phyloP scores from a whole-genome alignment of 1,139 yeast genomes.

The Yamadazyma taylorii region DNA sequence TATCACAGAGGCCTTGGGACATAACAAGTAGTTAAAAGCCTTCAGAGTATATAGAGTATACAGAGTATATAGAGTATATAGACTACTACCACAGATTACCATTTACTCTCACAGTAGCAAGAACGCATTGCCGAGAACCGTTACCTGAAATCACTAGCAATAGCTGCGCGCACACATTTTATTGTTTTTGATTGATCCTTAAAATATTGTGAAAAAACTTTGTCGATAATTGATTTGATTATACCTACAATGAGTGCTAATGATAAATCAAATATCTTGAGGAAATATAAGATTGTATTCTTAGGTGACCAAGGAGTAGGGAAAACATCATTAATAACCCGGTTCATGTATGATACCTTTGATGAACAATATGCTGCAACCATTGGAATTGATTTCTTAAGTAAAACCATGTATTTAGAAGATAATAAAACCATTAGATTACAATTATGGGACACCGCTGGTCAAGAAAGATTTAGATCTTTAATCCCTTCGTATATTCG shows the following conservation, averaged over 20 bases:
- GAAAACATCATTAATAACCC: slow-evolving; percentile 88
- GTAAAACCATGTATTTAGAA: slow-evolving; percentile 69
- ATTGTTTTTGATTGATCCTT: neutral
- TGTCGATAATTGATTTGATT: slow-evolving; percentile 1
- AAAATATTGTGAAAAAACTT: neutral
- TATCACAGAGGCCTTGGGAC: too few species aligned
- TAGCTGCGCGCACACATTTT: too few species aligned
- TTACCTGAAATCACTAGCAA: too few species aligned
- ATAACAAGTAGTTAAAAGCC: too few species aligned
- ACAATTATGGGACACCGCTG: slow-evolving; percentile 62
- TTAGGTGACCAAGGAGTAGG: slow-evolving; percentile 98
- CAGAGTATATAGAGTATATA: too few species aligned
- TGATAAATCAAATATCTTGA: slow-evolving; percentile 28
- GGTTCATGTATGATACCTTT: slow-evolving; percentile 98
- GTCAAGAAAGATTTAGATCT: slow-evolving; percentile 59
- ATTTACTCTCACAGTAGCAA: too few species aligned
- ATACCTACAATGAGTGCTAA: slow-evolving; percentile 13
- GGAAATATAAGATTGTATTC: slow-evolving; percentile 87
- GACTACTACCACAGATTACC: too few species aligned
- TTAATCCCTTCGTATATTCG: slow-evolving; percentile 86
- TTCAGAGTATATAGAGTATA: too few species aligned
- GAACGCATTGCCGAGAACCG: too few species aligned
- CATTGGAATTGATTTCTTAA: slow-evolving; percentile 91
- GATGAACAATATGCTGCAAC: slow-evolving; percentile 96
- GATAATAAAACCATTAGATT: slow-evolving; percentile 53